Base-by-base conservation (phyloP, 2,329 filamentous ascomycete species). In the Cordyceps javanica region DNA sequence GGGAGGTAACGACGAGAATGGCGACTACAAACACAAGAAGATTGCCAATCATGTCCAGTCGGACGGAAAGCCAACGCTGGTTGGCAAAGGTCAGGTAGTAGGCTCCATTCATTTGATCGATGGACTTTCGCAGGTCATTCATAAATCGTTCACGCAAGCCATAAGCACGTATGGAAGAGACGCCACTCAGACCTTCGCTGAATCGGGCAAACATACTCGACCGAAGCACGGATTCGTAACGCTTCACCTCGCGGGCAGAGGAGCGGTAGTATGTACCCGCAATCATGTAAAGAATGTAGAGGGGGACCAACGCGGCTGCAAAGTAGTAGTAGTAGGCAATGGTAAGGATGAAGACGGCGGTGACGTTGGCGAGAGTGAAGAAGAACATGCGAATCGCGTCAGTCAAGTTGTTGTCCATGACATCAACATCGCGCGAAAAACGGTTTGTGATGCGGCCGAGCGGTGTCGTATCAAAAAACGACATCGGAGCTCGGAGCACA, bases 271-370 rank as follows among this genome's bases (percentile, higher is more conserved):
- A 97, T 49, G 85, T 83, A 0, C 93, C 86, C 0, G 92, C 89
- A 57, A 95, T 82, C 41, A 95, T 66, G 76, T 96, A 97, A 48
- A 95, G 68, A 42, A 91, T 59, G 61, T 90, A 83, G 1, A 97
- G 78, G 0, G 82, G 82, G 0, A 80, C 80, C 21, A 85, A 73
- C 0, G 82, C 82, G 59, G 83, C 77, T 62, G 78, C 81, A 66
- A 96, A 96, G 73, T 91, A 97, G 74, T 94, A 85, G 75, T 95
- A 97, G 75, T 89, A 97, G n/a, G 90, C 87, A 66, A 97, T 94
- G 74, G 96, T 95, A 63, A 97, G 80, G 42, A 86, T 84, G 68
- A 97, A 96, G 36, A 96, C 89, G 5, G 89, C 86, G 2, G 87
- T 76, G 63, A 96, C 91, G 81, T 88, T 90, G 39, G 83, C 87